A percentile compares a stretch with the other conserved stretches of the same genome.
These are phyloP conservation scores for Neurospora sublineolata DNA, from an alignment of 495 filamentous ascomycete genomes.

Conservation along the genomic window DNA sequence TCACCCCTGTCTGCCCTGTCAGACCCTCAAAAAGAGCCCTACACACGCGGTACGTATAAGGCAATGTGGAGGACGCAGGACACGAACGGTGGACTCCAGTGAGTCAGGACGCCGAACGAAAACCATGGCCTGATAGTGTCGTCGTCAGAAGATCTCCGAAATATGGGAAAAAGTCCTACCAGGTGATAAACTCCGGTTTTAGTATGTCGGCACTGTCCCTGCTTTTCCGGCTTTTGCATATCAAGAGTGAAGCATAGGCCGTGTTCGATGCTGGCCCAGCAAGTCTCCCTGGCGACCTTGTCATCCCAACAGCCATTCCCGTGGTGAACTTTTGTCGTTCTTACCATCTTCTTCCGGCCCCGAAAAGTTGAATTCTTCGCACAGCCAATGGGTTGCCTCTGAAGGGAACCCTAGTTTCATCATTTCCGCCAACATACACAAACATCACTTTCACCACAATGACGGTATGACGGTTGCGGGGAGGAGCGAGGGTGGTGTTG, in stretches of 20 bases:
- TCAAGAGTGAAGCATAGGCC: background rate
- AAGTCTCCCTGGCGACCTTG: background rate
- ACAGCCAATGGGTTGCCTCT: conserved; percentile 8
- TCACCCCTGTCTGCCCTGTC: background rate
- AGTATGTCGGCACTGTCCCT: background rate
- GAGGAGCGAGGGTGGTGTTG: background rate
- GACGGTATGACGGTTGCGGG: background rate
- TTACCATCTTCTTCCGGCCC: background rate
- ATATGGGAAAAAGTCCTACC: background rate
- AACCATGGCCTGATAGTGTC: background rate
- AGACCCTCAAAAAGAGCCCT: background rate
- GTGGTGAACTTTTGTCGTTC: background rate
- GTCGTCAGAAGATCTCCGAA: background rate
- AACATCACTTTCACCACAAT: background rate
- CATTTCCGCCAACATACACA: background rate
- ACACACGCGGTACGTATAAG: background rate
- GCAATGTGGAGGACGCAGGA: background rate
- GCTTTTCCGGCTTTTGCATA: background rate
- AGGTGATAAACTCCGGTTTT: background rate
- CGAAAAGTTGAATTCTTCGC: background rate
- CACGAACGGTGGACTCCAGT: background rate
- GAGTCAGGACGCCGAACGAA: conserved; percentile 1
- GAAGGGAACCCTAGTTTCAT: background rate
- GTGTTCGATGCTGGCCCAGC: background rate
- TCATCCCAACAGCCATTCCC: background rate